Evolutionary conservation across 2,329 filamentous ascomycete genomes (phyloP).

Genomic region (Botrytis byssoidea): DNA sequence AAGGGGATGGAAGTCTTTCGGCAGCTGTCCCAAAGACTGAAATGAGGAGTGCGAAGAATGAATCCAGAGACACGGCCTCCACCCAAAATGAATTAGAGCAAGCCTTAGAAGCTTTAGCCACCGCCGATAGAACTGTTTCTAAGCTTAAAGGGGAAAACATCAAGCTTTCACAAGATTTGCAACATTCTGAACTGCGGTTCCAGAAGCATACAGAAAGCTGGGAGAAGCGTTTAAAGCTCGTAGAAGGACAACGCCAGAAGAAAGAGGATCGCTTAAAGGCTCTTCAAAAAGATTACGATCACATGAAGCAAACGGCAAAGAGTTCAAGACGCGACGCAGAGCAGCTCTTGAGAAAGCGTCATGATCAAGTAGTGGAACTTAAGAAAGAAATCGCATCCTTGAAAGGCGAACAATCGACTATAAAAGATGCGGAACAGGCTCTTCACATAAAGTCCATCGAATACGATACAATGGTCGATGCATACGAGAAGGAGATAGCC

Average conservation of each 20-base stretch:
- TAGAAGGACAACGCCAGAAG: constrained; percentile 47
- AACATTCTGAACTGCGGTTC: constrained; percentile 33
- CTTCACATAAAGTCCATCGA: constrained; percentile 27
- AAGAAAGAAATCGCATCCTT: constrained; percentile 53
- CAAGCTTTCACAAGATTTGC: constrained; percentile 35
- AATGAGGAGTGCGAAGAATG: constrained; percentile 51
- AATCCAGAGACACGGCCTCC: constrained; percentile 52
- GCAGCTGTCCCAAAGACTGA: constrained; percentile 51
- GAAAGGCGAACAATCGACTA: constrained; percentile 37
- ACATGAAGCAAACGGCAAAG: constrained; percentile 54
- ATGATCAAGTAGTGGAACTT: constrained; percentile 55
- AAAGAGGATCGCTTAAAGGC: constrained; percentile 49
- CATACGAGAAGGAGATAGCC: constrained; percentile 28
- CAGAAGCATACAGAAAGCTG: constrained; percentile 37
- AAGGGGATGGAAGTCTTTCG: constrained; percentile 40
- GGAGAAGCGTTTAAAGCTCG: constrained; percentile 44
- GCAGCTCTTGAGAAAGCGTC: constrained; percentile 55
- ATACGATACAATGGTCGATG: constrained; percentile 28
- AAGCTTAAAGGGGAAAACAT: constrained; percentile 38
- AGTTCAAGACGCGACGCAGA: constrained; percentile 54
- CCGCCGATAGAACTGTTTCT: constrained; percentile 42
- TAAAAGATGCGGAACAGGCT: constrained; percentile 26
- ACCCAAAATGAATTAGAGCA: constrained; percentile 54
- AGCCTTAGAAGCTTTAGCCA: constrained; percentile 51
- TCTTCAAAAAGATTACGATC: constrained; percentile 53